Evolutionary conservation across 129 eudicot genomes (phyloP).

Genomic region (sunflower (Helianthus annuus)): HanXRQr2.0-SUNRISE NC_035442.2:174806549-174807048

Average conservation of each 20-base stretch:
- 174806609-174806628: too few relatives aligned
- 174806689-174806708: too few relatives aligned
- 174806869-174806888: neutral
- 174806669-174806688: too few relatives aligned
- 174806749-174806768: too few relatives aligned
- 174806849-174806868: neutral
- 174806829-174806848: neutral
- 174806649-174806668: too few relatives aligned
- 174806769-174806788: neutral
- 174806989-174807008: slow-evolving; percentile 10
- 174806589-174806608: too few relatives aligned
- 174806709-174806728: too few relatives aligned
- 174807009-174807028: neutral
- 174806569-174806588: too few relatives aligned
- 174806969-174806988: neutral
- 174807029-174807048: neutral
- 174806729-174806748: too few relatives aligned
- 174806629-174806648: too few relatives aligned
- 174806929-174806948: neutral
- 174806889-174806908: neutral
- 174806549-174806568: too few relatives aligned
- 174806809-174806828: neutral
- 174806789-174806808: neutral
- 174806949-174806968: neutral
- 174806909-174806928: neutral